Evolutionary conservation across 306 rosid species (phyloP).

Genomic region (Neltuma alba): DNA sequence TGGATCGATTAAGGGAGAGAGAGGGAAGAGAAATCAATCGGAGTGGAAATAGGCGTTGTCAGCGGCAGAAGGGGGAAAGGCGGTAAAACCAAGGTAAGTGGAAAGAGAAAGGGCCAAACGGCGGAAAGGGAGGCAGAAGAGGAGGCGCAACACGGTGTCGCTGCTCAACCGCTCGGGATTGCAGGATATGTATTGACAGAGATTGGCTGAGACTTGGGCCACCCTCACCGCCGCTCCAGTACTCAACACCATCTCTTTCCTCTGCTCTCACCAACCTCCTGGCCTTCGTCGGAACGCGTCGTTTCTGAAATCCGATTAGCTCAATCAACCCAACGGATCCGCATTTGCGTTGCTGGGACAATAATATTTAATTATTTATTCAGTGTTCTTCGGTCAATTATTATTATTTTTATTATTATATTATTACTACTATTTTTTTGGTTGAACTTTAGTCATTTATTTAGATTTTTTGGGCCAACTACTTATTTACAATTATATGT

Average conservation of each 20-base stretch:
- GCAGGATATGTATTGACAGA: slow-evolving; percentile 81
- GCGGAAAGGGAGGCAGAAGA: slow-evolving; percentile 73
- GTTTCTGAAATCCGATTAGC: background rate
- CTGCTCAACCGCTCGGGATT: slow-evolving; percentile 65
- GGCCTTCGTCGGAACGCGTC: background rate
- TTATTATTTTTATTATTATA: too few relatives aligned
- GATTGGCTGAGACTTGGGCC: slow-evolving; percentile 61
- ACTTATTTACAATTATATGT: too few relatives aligned
- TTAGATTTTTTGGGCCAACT: too few relatives aligned
- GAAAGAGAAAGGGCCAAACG: slow-evolving; percentile 48
- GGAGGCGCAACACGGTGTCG: slow-evolving; percentile 57
- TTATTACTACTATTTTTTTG: too few relatives aligned
- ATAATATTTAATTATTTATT: too few relatives aligned
- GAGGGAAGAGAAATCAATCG: slow-evolving; percentile 27
- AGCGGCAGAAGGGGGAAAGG: slow-evolving; percentile 10
- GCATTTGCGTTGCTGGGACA: background rate
- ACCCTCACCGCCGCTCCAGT: slow-evolving; percentile 58
- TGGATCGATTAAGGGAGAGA: background rate
- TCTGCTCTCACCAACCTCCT: background rate
- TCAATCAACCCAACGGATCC: background rate
- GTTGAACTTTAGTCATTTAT: too few relatives aligned
- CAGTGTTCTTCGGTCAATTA: too few relatives aligned
- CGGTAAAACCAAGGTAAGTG: slow-evolving; percentile 38
- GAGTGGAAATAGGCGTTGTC: slow-evolving; percentile 35
- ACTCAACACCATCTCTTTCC: slow-evolving; percentile 67